Percentiles rank a stretch among this genome's conserved stretches.
Evolutionary conservation across 1,284 basidiomycete species (phyloP).

Genomic region (Cerioporus squamosus): DNA sequence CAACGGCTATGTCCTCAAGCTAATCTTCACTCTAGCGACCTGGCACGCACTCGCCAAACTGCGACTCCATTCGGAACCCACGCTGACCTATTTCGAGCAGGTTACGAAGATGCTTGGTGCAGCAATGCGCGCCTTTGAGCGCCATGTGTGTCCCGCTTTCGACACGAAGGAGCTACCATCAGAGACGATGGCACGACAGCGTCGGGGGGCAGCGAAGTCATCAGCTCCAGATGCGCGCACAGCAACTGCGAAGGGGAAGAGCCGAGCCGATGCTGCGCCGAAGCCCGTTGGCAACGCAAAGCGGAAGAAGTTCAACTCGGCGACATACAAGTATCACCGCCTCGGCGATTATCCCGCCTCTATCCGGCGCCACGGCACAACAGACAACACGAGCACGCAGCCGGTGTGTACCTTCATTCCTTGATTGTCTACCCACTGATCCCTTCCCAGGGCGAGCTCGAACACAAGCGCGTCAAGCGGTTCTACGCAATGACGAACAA

Average conservation of each 20-base stretch:
- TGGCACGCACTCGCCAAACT: conserved; percentile 40
- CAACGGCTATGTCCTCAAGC: conserved; percentile 26
- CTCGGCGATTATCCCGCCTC: conserved; percentile 32
- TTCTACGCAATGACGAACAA: conserved; percentile 40
- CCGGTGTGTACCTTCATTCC: background rate
- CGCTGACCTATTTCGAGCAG: conserved; percentile 21
- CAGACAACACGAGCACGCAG: conserved; percentile 33
- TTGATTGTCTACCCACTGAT: background rate
- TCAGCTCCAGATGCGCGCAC: too few species aligned
- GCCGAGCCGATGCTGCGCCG: too few species aligned
- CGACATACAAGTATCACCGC: conserved; percentile 41
- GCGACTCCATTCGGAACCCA: conserved; percentile 32
- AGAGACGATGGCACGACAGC: conserved; percentile 22
- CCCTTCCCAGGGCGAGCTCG: conserved; percentile 35
- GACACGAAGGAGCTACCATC: conserved; percentile 31
- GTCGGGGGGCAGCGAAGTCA: background rate
- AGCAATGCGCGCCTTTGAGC: conserved; percentile 23
- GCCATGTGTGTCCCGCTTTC: conserved; percentile 14
- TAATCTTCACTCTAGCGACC: conserved; percentile 30
- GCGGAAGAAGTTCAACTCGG: too few species aligned
- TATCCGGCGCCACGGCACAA: conserved; percentile 37
- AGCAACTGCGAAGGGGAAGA: too few species aligned
- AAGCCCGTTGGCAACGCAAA: too few species aligned
- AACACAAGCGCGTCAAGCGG: conserved; percentile 38
- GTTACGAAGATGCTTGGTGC: conserved; percentile 25